Conservation (phyloP, 257 asterid species). For the Capsicum rhomboideum region DNA sequence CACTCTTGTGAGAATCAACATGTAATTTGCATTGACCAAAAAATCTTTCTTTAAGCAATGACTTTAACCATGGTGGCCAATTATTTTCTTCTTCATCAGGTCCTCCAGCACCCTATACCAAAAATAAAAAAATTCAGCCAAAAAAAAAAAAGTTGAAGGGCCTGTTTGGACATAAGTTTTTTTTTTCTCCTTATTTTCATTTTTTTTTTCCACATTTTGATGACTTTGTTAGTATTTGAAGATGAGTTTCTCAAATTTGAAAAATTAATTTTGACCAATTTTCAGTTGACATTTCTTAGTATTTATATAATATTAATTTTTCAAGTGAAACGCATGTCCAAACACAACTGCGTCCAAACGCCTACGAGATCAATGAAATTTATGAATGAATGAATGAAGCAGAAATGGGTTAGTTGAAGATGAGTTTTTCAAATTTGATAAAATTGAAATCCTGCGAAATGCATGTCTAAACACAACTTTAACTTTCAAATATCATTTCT, state of each 20-base stretch:
- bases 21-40: conserved; percentile 75
- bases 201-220: too few relatives aligned
- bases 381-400: too few relatives aligned
- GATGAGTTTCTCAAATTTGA: neutral
- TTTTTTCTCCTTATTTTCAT: too few relatives aligned
- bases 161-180: neutral
- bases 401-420: too few relatives aligned
- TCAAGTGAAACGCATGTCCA: neutral
- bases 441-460: too few relatives aligned
- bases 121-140: neutral
- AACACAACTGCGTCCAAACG: too few relatives aligned
- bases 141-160: neutral
- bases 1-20: conserved; percentile 81
- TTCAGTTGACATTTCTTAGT: too few relatives aligned
- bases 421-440: neutral
- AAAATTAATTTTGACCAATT: neutral
- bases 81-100: conserved; percentile 56
- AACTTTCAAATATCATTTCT: neutral
- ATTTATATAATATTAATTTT: neutral
- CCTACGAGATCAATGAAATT: too few relatives aligned
- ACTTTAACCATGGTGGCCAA: conserved; percentile 81
- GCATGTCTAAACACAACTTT: too few relatives aligned
- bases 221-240: neutral
- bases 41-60: conserved; percentile 58
- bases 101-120: conserved; percentile 45